Evolutionary conservation across 2,329 filamentous ascomycete species (phyloP).

Genomic region (Thelonectria olida): DNA sequence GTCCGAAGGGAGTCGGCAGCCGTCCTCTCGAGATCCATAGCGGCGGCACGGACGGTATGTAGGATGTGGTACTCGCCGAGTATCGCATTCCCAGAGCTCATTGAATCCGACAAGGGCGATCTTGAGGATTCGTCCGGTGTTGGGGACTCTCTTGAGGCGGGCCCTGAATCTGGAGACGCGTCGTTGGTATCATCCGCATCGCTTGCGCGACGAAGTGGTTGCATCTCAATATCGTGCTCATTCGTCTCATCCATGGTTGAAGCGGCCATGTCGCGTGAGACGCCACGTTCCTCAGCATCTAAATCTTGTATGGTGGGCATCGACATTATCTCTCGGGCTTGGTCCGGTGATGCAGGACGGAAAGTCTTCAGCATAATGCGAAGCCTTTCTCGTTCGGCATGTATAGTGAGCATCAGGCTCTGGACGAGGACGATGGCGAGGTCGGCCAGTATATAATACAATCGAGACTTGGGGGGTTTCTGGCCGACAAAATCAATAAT

Average conservation of each 20-base stretch:
- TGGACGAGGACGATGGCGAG: conserved; percentile 65
- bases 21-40: conserved; percentile 55
- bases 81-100: conserved; percentile 65
- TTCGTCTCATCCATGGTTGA: conserved; percentile 47
- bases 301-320: conserved; percentile 56
- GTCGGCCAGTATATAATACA: conserved; percentile 66
- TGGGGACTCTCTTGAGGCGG: conserved; percentile 37
- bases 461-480: conserved; percentile 65
- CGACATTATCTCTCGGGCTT: conserved; percentile 37
- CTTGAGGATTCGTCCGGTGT: conserved; percentile 43
- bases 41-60: conserved; percentile 58
- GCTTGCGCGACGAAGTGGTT: conserved; percentile 41
- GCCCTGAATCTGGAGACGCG: conserved; percentile 40
- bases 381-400: conserved; percentile 67
- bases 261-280: conserved; percentile 51
- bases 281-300: conserved; percentile 66
- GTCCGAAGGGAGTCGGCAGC: conserved; percentile 62
- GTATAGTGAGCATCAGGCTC: conserved; percentile 71
- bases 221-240: conserved; percentile 58
- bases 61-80: conserved; percentile 64
- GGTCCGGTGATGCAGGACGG: conserved; percentile 43
- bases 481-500: conserved; percentile 76
- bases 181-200: conserved; percentile 36
- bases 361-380: conserved; percentile 57
- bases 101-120: conserved; percentile 55